Evolutionary conservation across 2,329 filamentous ascomycete genomes (phyloP).

Genomic region (Colletotrichum kahawae): DNA sequence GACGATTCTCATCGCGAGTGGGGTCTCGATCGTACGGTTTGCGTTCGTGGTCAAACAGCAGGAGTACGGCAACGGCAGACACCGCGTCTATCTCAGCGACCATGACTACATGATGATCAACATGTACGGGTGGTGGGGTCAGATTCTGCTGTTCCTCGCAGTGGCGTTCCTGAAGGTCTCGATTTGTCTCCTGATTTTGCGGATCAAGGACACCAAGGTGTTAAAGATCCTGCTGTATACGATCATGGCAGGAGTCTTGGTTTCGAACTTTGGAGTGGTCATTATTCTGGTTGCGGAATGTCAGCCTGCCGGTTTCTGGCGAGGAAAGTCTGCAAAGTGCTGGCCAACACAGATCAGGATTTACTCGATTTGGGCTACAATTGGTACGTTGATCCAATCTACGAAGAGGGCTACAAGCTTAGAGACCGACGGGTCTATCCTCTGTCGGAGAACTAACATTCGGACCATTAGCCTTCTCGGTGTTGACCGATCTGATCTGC

Average conservation of each 20-base stretch:
- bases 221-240: slow-evolving; percentile 33
- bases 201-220: slow-evolving; percentile 40
- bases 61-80: slow-evolving; percentile 41
- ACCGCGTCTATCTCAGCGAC: slow-evolving; percentile 36
- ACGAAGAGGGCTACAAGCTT: rapidly evolving
- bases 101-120: slow-evolving; percentile 38
- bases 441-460: background rate
- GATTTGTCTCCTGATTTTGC: slow-evolving; percentile 43
- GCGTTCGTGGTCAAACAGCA: slow-evolving; percentile 35
- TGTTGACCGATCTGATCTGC: slow-evolving; percentile 29
- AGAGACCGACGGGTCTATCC: background rate
- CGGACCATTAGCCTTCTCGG: slow-evolving; percentile 21
- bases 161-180: slow-evolving; percentile 45
- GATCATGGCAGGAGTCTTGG: slow-evolving; percentile 32
- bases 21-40: slow-evolving; percentile 34
- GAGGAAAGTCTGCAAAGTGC: slow-evolving; percentile 22
- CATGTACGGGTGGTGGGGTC: slow-evolving; percentile 42
- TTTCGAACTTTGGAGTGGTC: slow-evolving; percentile 35
- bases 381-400: slow-evolving; percentile 17
- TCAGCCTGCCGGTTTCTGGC: slow-evolving; percentile 25
- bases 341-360: slow-evolving; percentile 35
- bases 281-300: slow-evolving; percentile 38
- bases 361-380: slow-evolving; percentile 37
- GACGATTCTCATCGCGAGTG: slow-evolving; percentile 32
- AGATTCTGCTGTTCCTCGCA: slow-evolving; percentile 42